Base-by-base conservation (phyloP, 169 alveolate genomes). In the Plasmodium ovale region DNA sequence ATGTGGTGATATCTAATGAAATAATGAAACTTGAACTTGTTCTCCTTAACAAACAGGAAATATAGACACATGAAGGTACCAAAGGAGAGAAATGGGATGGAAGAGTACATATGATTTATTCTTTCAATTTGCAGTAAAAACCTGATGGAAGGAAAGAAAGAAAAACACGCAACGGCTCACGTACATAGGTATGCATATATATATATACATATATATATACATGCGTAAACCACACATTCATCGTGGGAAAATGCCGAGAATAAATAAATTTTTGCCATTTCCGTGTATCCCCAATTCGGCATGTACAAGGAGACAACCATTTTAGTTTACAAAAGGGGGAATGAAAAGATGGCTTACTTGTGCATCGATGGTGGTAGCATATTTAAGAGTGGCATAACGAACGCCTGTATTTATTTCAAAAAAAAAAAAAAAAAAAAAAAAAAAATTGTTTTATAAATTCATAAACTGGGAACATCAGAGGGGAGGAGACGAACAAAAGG, bases 21-120 rank as follows among this genome's bases (percentile, higher is more conserved):
- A 42, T 79, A 79, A 21, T 79, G 89, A 67, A 79, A 79, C 42
- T 79, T 79, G 70, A 79, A 79, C 42, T 69, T 67, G 56, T 79
- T 79, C 29, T 79, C 89, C 27, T 79, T 79, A 56, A 79, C 89
- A 58, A 79, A 79, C 7, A 79, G 44, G 58, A 79, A 79, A 47
- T 79, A 79, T 42, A 79, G 58, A 7, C 89, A 79, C 89, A 65
- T 79, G 49, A 79, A 79, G 16, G 89, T 79, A 23, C 33, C 84
- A 79, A 79, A 79, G 33, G 89, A 79, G 33, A 67, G 42, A 14
- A 79, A 79, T n/a, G 89, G 89, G 14, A 79, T 79, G 56, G 89
- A 79, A 4, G 82, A 51, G 35, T 65, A 65, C 10, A 79, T 64
- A 33, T 79, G 79, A 44, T 79, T 79, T 64, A 79, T 53, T 51